These are phyloP conservation scores for Phytophthora palmivora DNA, from an alignment of 352 stramenopile species.

Conservation along the genomic window DNA sequence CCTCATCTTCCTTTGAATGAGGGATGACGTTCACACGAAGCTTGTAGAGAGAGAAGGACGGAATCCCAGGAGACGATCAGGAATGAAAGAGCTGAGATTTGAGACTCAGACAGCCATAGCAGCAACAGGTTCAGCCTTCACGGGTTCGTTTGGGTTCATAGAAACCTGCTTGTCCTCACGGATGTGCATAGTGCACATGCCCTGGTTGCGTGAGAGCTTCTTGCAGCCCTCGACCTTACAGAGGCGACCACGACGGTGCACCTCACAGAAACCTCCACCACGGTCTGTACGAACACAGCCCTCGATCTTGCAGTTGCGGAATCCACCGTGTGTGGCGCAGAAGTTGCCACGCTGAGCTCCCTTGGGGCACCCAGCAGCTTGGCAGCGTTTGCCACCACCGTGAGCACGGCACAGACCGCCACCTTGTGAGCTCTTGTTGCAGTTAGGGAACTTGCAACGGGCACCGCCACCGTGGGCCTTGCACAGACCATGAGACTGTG, in stretches of 20 bases:
- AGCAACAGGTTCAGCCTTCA: conserved; percentile 9
- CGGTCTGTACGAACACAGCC: conserved; percentile 84
- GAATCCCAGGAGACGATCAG: conserved; percentile 15
- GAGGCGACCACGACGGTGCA: conserved; percentile 80
- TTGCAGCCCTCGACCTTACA: conserved; percentile 90
- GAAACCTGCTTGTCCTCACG: conserved; percentile 81
- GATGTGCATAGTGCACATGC: conserved; percentile 92
- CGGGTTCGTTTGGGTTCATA: background rate
- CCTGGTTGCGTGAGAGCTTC: conserved; percentile 88
- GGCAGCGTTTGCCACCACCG: conserved; percentile 83
- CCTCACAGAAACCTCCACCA: conserved; percentile 85
- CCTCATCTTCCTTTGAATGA: conserved; percentile 48
- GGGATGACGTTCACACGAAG: conserved; percentile 25
- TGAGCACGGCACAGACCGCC: conserved; percentile 80
- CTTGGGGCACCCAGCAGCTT: conserved; percentile 76
- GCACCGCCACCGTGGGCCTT: conserved; percentile 86
- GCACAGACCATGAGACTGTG: conserved; percentile 85
- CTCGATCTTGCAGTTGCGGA: conserved; percentile 89
- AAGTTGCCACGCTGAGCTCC: conserved; percentile 87
- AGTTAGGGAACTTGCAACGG: conserved; percentile 85
- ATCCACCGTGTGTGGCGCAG: conserved; percentile 83
- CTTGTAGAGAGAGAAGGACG: conserved; percentile 35
- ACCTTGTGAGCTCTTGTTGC: conserved; percentile 85
- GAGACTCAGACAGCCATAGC: conserved; percentile 24
- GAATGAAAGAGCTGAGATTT: background rate